Base-by-base conservation (phyloP, 2,329 filamentous ascomycete species). In the Colletotrichum eleusines region DNA sequence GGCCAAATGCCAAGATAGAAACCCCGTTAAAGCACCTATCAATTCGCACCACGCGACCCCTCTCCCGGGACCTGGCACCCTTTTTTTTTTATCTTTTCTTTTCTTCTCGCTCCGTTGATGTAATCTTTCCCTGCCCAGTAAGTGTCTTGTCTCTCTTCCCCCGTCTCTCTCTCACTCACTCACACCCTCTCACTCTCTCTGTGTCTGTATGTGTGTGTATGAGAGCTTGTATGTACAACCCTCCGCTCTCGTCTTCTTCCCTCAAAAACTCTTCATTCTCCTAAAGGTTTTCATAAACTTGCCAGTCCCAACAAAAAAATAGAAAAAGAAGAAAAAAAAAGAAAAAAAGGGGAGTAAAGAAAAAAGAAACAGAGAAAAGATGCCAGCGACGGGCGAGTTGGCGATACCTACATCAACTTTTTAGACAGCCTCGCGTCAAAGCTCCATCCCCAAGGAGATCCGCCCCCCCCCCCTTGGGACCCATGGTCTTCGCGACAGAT, bases 1-100 rank as follows among this genome's bases (percentile, higher is more conserved):
- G 69, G 40, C 42, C 12, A 26, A n/a, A 8, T 12, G 69, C 69
- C 65, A 68, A 68, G 64, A n/a, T 5, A 18, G 53, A 35, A 54
- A 11, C 31, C 69, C 63, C 63, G 26, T 42, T 66, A 35, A 20
- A 51, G 50, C 57, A 44, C 69, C 69, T 71, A 71, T 71, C 69
- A 71, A 28, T 26, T 68, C 38, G 53, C 69, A 68, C 69, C 69
- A 71, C 69, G 69, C 69, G 69, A 68, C 69, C 64, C 64, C 64
- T 38, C 48, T 50, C 33, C 46, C 3, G 44, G n/a, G 35, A 46
- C 33, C 26, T 48, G 55, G 38, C 18, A 58, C 60, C 33, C 28
- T 31, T 14, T 60, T 48, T 68, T 69, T 70, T 26, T 14, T 33
- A 7, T 3, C 4, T 3, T 3, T 33, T 33, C 7, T 33, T 33